Percentiles rank a stretch among this genome's conserved stretches.
These are phyloP conservation scores for Populus deltoides DNA, from an alignment of 345 rosid genomes.

Conservation along the genomic window DNA sequence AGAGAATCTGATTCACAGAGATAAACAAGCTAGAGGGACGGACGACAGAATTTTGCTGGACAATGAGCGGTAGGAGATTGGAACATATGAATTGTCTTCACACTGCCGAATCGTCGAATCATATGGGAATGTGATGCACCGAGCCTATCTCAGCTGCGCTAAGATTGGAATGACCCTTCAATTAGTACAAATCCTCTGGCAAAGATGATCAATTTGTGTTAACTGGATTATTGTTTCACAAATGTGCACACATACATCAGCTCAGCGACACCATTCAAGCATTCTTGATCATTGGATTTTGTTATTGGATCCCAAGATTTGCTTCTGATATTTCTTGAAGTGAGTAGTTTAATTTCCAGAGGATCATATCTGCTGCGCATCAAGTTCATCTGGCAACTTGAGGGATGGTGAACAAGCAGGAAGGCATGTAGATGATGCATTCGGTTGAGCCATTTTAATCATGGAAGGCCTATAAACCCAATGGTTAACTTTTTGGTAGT, in stretches of 20 bases:
- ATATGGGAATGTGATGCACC: neutral
- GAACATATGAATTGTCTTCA: neutral
- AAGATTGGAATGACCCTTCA: neutral
- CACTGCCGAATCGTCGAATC: neutral
- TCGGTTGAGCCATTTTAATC: neutral
- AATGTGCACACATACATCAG: neutral
- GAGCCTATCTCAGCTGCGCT: neutral
- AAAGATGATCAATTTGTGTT: neutral
- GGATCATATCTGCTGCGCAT: neutral
- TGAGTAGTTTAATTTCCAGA: neutral
- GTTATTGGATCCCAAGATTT: neutral
- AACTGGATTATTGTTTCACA: neutral
- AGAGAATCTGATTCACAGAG: slow-evolving; percentile 52
- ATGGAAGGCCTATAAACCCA: neutral
- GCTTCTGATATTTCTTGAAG: neutral
- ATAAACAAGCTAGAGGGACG: slow-evolving; percentile 1
- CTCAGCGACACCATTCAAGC: neutral
- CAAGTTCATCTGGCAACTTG: neutral
- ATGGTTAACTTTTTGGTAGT: neutral
- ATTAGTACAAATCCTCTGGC: neutral
- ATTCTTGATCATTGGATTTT: neutral
- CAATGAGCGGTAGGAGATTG: neutral
- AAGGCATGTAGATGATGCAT: neutral
- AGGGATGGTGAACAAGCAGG: slow-evolving; percentile 2
- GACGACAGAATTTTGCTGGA: neutral